Evolutionary conservation across 768 basidiomycete species (phyloP).

Genomic region (Mycena epipterygia): DNA sequence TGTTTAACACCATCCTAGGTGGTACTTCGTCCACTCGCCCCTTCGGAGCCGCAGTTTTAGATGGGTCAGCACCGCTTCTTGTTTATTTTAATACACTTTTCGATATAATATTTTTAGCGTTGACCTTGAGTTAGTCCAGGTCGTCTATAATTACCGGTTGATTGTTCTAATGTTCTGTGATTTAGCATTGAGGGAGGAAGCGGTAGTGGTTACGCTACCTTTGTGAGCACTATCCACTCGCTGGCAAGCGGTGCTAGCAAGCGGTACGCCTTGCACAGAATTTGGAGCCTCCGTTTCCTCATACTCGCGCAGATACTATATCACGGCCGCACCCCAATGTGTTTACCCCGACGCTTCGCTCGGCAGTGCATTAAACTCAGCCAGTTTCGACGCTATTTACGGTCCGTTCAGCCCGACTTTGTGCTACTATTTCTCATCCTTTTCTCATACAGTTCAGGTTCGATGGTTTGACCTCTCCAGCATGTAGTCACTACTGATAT

Average conservation of each 20-base stretch:
- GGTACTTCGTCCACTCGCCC: constrained; percentile 69
- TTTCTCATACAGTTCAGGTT: neutral
- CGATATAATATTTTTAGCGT: constrained; percentile 51
- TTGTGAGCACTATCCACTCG: constrained; percentile 69
- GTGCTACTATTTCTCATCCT: neutral
- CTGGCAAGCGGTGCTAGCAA: constrained; percentile 66
- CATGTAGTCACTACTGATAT: neutral
- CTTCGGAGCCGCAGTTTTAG: constrained; percentile 78
- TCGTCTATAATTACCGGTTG: neutral
- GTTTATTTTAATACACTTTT: neutral
- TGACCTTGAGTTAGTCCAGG: constrained; percentile 66
- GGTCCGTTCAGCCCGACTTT: constrained; percentile 47
- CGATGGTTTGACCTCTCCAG: neutral
- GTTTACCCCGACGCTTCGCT: constrained; percentile 78
- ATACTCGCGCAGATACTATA: constrained; percentile 64
- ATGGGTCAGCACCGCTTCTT: constrained; percentile 63
- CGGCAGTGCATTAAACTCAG: constrained; percentile 69
- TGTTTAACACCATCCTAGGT: neutral
- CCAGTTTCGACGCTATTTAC: constrained; percentile 79
- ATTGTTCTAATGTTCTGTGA: neutral
- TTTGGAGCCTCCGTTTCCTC: neutral
- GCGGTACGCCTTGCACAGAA: constrained; percentile 50
- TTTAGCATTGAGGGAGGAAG: constrained; percentile 73
- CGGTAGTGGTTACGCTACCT: constrained; percentile 62
- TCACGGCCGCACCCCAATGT: constrained; percentile 77